Base-by-base conservation (phyloP, 768 basidiomycete species). In the Boletus rubescentipes region DNA sequence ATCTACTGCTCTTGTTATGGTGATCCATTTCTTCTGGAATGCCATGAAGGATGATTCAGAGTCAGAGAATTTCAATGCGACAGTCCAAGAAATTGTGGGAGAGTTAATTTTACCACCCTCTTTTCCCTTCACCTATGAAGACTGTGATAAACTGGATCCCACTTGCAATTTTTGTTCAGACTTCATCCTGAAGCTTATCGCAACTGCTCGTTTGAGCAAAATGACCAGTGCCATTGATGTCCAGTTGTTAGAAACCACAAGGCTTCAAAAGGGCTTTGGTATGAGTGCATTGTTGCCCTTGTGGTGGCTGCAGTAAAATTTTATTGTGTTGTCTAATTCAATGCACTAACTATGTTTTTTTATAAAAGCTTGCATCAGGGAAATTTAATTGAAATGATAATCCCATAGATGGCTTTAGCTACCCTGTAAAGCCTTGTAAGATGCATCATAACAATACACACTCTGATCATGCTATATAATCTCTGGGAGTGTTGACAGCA, bases 21-120 rank as follows among this genome's bases (percentile, higher is more conserved):
- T 8, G 5, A 37, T 49, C 3, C 47, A 54, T 23, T 54, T 43
- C 34, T 54, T 54, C 30, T 49, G 47, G 47, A 29, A 32, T 7
- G 26, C 42, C 6, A 4, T 44, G 16, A 54, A 54, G 16, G 21
- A 23, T 21, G 15, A 18, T 14, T 2, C 11, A 16, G n/a, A 43
- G 15, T 43, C n/a, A 2, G 12, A 34, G 23, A 26, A 32, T 18
- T 9, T 34, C 5, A 43, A 43, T 9, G n/a, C 4, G 18, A 4
- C 15, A 14, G 15, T 43, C 35, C 11, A 5, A 26, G 16, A 43
- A 30, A 30, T 54, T 16, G 35, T 41, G 4, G 6, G 1, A 14
- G 11, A 32, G 0, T 21, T 54, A 5, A 32, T 54, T 14, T 10
- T 20, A 0, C 29, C 40, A 15, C 53, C 35, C 15, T 4, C 8